Base-by-base conservation (phyloP, 1,284 basidiomycete genomes). In the Golubevia sp. region DNA sequence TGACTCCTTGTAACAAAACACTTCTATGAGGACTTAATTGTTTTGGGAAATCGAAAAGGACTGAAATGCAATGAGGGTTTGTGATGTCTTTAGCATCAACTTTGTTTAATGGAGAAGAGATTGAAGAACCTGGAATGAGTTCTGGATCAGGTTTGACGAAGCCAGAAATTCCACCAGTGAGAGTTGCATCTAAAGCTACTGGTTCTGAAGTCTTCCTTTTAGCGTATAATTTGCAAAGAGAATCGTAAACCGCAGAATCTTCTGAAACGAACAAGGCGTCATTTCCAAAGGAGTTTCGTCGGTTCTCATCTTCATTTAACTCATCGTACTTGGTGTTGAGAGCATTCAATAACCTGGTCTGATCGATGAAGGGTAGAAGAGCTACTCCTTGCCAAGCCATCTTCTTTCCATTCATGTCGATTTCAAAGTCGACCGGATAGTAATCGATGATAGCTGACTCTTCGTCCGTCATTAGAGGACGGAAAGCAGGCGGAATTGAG, bases 341-440 rank as follows among this genome's bases (percentile, higher is more conserved):
- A 18, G 80, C 80, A 18, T 59, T 63, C 2, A 83, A 69, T 18
- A 83, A 61, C 20, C 95, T 89, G 65, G 88, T 88, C 83, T 91
- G 88, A 79, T 99, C 93, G 71, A 99, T 99, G 86, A 99, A 99
- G 0, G 97, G 95, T 23, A 99, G 86, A 1, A 99, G 86, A 0
- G 95, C 95, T 54, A 99, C 94, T 62, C 97, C 97, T 85, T 99
- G 97, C 97, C 97, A 99, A 1, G 92, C 88, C 95, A 99, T 98
- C 85, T 93, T 94, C 86, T 99, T 99, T 67, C 97, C 97, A 81
- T 99, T 99, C 97, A 99, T 99, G 84, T 99, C 97, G 77, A 99
- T 91, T 74, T 95, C 89, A 84, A 99, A 99, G 20, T 91, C 89
- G 3, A 87, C 79, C 0, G 97, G 97, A 84, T 98, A 98, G 86